Evolutionary conservation across 1,284 basidiomycete genomes (phyloP).

Genomic region (Tilletia walkeri): DNA sequence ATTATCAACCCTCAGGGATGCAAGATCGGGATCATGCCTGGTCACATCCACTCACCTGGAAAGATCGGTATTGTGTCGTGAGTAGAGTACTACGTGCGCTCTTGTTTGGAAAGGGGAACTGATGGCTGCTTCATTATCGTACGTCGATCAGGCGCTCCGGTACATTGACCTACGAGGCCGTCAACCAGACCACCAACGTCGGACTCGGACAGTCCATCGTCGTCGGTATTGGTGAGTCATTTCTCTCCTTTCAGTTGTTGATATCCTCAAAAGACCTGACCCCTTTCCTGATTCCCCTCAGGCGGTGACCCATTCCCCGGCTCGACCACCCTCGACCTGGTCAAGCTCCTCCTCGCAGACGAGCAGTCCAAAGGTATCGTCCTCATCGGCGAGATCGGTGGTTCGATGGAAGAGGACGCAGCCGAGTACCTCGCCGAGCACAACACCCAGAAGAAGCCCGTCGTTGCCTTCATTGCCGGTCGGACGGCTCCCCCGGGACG

Average conservation of each 20-base stretch:
- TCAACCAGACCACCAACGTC: conserved; percentile 83
- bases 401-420: conserved; percentile 98
- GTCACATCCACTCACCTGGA: conserved; percentile 92
- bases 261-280: background rate
- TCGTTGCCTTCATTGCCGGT: conserved; percentile 96
- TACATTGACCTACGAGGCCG: conserved; percentile 54
- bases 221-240: conserved; percentile 78
- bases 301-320: conserved; percentile 95
- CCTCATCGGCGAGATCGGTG: conserved; percentile 97
- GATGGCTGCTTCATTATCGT: background rate
- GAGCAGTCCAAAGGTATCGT: conserved; percentile 76
- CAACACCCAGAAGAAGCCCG: conserved; percentile 94
- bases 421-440: conserved; percentile 90
- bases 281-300: background rate
- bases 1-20: conserved; percentile 92
- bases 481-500: conserved; percentile 91
- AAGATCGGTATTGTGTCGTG: conserved; percentile 76
- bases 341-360: conserved; percentile 95
- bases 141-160: conserved; percentile 39
- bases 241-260: background rate
- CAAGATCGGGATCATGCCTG: conserved; percentile 99
- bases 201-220: conserved; percentile 96
- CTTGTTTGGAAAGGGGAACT: background rate
- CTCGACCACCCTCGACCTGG: conserved; percentile 88
- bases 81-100: conserved; percentile 58